A percentile compares a stretch with the other conserved stretches of the same genome.
phyloP scores from a whole-genome alignment of 2,329 filamentous ascomycete genomes.

The Aspergillus sclerotialis region DNA sequence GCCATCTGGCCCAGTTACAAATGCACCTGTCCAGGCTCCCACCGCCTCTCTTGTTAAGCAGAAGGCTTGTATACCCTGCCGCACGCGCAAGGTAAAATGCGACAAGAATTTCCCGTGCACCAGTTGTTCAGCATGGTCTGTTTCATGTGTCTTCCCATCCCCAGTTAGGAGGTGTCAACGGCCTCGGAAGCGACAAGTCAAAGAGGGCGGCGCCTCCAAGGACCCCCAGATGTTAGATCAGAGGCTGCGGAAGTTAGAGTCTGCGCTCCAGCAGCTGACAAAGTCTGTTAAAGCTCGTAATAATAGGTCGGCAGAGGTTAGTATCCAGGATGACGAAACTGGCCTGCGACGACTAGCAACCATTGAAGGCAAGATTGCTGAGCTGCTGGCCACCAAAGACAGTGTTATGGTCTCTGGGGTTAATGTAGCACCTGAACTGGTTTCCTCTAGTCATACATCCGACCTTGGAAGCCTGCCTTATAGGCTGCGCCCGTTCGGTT shows the following conservation, averaged over 20 bases:
- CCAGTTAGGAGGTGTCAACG: slow-evolving; percentile 9
- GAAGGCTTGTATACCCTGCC: slow-evolving; percentile 19
- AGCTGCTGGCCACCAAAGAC: background rate
- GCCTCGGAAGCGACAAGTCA: background rate
- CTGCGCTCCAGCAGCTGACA: background rate
- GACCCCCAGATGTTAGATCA: background rate
- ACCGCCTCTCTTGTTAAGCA: slow-evolving; percentile 5
- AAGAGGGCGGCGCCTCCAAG: background rate
- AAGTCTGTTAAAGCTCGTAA: background rate
- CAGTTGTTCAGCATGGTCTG: slow-evolving; percentile 13
- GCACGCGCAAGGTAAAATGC: slow-evolving; percentile 22
- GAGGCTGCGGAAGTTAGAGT: background rate
- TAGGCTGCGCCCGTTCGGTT: background rate
- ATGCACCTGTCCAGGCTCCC: background rate
- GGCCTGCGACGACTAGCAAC: background rate
- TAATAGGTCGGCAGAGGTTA: background rate
- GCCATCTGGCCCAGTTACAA: background rate
- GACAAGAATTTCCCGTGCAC: slow-evolving; percentile 19
- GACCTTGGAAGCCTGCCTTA: background rate
- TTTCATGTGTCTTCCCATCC: slow-evolving; percentile 11
- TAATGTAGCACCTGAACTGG: background rate
- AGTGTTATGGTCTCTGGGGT: background rate
- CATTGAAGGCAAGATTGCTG: background rate
- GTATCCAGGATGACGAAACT: background rate
- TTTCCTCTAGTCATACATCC: background rate